Evolutionary conservation across 2,329 filamentous ascomycete species (phyloP).

Genomic region (Stenocarpella maydis): DNA sequence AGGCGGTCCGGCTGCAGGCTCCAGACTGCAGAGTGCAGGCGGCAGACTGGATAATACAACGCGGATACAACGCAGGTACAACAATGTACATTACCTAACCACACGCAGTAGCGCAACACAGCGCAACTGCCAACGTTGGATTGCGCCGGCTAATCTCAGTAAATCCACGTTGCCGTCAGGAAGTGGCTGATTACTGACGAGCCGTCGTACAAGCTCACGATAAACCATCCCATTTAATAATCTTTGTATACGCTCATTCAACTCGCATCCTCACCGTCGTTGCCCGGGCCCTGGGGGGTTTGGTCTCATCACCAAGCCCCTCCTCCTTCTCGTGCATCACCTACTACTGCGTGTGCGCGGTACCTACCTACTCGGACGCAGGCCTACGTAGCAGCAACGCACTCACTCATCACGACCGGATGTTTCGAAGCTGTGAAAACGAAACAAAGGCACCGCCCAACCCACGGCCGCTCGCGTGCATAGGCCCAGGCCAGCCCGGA

Average conservation of each 20-base stretch:
- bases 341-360: background rate
- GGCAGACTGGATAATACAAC: no score
- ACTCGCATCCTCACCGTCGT: background rate
- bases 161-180: constrained; percentile 27
- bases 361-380: background rate
- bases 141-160: constrained; percentile 23
- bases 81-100: no score
- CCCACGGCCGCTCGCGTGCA: background rate
- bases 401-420: background rate
- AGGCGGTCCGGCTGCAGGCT: constrained; percentile 28
- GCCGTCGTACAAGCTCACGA: constrained; percentile 27
- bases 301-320: background rate
- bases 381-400: constrained; percentile 1
- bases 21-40: constrained; percentile 8
- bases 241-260: constrained; percentile 2
- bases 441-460: constrained; percentile 17
- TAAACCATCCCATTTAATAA: constrained; percentile 25
- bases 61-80: no score
- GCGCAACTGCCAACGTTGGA: constrained; percentile 19
- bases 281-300: background rate
- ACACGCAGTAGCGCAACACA: background rate
- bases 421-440: constrained; percentile 17
- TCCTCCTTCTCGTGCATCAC: background rate
- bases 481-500: background rate
- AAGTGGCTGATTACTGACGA: constrained; percentile 15